Evolutionary conservation across 73 alveolate species (phyloP), one percentile per base, ranked within the genome.

Genomic region (Paramecium bursaria): DNA sequence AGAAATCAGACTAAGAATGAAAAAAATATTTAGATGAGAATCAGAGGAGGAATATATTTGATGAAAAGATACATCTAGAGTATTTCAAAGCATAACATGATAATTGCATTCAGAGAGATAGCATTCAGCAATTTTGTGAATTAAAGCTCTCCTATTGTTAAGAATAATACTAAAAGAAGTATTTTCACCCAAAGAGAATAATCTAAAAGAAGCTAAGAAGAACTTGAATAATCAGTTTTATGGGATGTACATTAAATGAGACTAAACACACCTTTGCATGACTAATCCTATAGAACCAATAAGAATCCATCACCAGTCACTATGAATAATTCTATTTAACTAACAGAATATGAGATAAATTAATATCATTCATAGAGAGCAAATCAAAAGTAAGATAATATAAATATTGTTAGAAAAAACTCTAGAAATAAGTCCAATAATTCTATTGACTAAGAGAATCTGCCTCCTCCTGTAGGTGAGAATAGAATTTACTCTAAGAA

Each of bases 211-310:
- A 67, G 82, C 21, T 19, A 67, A 67, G 82, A 67, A 19, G 82
- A 67, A 35, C 50, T 67, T 17, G 82, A 67, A 35, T 42, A 67
- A 39, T 67, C 82, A 13, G 82, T 67, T 5, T 42, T 67, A 17
- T 67, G 82, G 82, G 82, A 67, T 67, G 82, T 67, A 0, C 82
- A 67, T 67, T 21, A 67, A 67, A 67, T 67, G 82, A 67, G 44
- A 13, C 19, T 67, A 25, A 22, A 67, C 13, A 35, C 82, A 35
- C 82, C 82, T n/a, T n/a, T n/a, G n/a, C n/a, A n/a, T n/a, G 44
- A 67, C 33, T 67, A 47, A 15, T n/a, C 60, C 33, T 17, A 67
- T 39, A 5, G 55, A 50, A 27, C 76, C 6, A 30, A 57, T 57
- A 7, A 39, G 49, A 39, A 11, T 39, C 49, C 11, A 7, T 39